phyloP scores from a whole-genome alignment of 495 filamentous ascomycete genomes.

The Aspergillus bridgeri region DNA sequence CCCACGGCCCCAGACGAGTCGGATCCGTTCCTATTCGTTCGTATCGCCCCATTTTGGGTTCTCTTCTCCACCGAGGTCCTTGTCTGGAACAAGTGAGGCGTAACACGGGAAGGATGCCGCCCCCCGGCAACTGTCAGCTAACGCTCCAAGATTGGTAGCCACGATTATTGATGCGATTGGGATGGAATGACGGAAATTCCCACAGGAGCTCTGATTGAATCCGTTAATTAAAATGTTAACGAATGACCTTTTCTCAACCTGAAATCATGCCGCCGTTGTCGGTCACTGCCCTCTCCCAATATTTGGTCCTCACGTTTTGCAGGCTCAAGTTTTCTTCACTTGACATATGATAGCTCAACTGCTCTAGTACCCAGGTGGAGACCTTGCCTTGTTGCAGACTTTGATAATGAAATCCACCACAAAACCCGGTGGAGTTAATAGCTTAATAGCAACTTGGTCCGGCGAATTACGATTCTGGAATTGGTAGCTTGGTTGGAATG shows the following conservation, averaged over 20 bases:
- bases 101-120: conserved; percentile 12
- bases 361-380: too few species aligned
- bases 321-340: conserved; percentile 3
- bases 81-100: conserved; percentile 14
- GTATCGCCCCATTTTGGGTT: conserved; percentile 1
- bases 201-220: not conserved
- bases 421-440: not conserved
- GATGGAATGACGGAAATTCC: conserved; percentile 3
- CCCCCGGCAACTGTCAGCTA: conserved; percentile 4
- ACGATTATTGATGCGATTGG: not conserved
- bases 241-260: not conserved
- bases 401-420: conserved; percentile 9
- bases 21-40: conserved; percentile 13
- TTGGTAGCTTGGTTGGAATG: not conserved
- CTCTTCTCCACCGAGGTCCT: conserved; percentile 1
- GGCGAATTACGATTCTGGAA: not conserved
- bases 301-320: conserved; percentile 4
- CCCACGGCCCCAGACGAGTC: not conserved
- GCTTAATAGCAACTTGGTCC: conserved; percentile 1
- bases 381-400: conserved; percentile 3
- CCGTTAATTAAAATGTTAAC: not conserved
- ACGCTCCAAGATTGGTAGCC: not conserved
- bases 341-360: conserved; percentile 11
- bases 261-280: not conserved
- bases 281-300: not conserved